Evolutionary conservation across 176 grass and related monocot genomes (phyloP), one percentile per base, ranked within the genome.

Genomic region (Stipa capillata): DNA sequence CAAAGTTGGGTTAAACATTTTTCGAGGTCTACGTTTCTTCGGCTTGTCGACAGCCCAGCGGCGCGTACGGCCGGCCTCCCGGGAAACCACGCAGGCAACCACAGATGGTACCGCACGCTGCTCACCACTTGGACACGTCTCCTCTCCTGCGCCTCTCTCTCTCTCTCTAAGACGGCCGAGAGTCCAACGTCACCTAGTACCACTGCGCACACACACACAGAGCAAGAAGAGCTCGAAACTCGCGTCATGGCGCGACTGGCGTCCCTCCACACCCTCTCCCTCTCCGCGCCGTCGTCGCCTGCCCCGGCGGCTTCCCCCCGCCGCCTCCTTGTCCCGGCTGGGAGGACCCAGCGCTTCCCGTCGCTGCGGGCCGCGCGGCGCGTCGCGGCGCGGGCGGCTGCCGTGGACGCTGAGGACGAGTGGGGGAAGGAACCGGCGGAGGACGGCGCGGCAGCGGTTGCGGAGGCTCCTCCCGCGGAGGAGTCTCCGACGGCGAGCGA

Each of bases 351-450:
- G 53, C 57, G 65, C 58, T 76, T 73, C 66, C 65, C 61, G 18
- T 27, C 50, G 49, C 54, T 77, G 21, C 50, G 51, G 17, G 53
- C 45, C 8, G 27, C 51, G 32, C 57, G 77, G 37, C 65, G 27
- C 35, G 71, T 76, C 50, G 21, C 28, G 8, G 76, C 76, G 56
- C 63, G 74, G 62, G 47, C 88, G 58, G 57, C 36, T 24, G 75
- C 74, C 49, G 84, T 80, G 47, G 91, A 91, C 51, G 51, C 75
- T 42, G 92, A 94, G 48, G 95, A 94, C 61, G 95, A 94, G 81
- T 93, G 87, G 94, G 85, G 85, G 16, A 64, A 86, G 54, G 94
- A 88, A 56, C 13, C 69, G 4, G 69, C 16, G 31, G 42, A 6
- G 0, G 67, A 4, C 34, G 52, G 18, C 37, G 17, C 6, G 71